Base-by-base conservation (phyloP, 2,329 filamentous ascomycete species). In the Thelonectria discophora region DNA sequence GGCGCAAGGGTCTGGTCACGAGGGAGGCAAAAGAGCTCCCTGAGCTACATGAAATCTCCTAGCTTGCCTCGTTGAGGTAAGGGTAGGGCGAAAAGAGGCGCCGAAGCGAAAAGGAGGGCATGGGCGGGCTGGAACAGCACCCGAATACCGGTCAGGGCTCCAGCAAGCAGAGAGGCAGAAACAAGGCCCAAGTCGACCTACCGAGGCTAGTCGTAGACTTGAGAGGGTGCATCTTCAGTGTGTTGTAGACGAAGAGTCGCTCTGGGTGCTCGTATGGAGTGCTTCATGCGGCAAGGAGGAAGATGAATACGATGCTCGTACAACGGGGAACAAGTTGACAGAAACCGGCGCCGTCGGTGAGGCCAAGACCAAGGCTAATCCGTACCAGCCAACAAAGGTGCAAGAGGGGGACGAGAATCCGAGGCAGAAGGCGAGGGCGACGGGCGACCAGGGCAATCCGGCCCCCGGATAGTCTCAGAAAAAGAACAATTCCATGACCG, bases 401-500 rank as follows among this genome's bases (percentile, higher is more conserved):
- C 13, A 34, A 13, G 34, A 18, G 46, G 7, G 39, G 21, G 45
- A 24, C 32, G 32, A 51, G 47, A 42, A 24, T 21, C 39, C 40
- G 18, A 20, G 43, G 48, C 49, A 45, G 53, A 43, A 39, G 46
- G 40, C 51, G 30, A 43, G 45, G 27, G 27, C 27, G 27, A 30
- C 27, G 27, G 27, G 48, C 46, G 58, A 47, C 62, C 60, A 62
- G 65, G 48, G 53, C 51, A 62, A 57, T 54, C 48, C 50, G 47
- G 60, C 47, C 57, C 56, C 58, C 60, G 53, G 58, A 63, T 61
- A 63, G 66, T 62, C 34, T 54, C 49, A 62, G 69, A 70, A 70
- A 69, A 72, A 71, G 65, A 72, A 72, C 70, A 72, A 72, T 72
- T 72, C 70, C 51, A 72, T 51, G 65, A 63, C 69, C 63, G 58